Conservation (phyloP, 495 filamentous ascomycete genomes). For the Podospora australis region DNA sequence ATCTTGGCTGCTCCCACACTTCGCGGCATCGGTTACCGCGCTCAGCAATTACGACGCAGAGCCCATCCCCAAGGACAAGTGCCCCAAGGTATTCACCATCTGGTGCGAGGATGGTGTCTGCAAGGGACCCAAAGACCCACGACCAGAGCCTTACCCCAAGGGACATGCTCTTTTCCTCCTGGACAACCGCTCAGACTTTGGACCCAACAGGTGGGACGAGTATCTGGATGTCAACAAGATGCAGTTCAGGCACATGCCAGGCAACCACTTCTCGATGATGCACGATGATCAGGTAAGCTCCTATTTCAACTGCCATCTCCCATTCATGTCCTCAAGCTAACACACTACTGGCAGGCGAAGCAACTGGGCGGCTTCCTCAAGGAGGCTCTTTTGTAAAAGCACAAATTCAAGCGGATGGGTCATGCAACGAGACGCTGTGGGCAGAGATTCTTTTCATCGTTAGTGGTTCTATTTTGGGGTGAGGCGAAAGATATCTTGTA, state of each 20-base stretch:
- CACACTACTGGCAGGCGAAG: constrained; percentile 26
- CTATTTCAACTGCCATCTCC: neutral
- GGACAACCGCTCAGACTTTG: constrained; percentile 71
- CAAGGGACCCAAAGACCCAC: constrained; percentile 59
- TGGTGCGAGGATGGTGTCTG: constrained; percentile 82
- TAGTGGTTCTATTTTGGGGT: too few relatives aligned
- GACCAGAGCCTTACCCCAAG: constrained; percentile 61
- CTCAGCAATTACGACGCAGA: constrained; percentile 64
- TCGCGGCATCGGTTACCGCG: constrained; percentile 66
- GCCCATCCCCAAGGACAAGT: constrained; percentile 45
- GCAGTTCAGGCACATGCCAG: constrained; percentile 52
- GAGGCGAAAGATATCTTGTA: neutral
- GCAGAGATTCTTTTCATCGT: too few relatives aligned
- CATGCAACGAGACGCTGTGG: too few relatives aligned
- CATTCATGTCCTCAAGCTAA: neutral
- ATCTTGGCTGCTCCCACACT: constrained; percentile 79
- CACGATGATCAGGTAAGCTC: constrained; percentile 47
- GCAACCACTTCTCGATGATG: constrained; percentile 72
- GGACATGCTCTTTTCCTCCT: constrained; percentile 74
- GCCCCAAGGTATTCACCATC: constrained; percentile 61
- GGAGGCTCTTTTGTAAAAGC: constrained; percentile 25
- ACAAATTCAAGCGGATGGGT: too few relatives aligned
- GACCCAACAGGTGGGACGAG: constrained; percentile 74
- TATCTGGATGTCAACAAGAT: constrained; percentile 62
- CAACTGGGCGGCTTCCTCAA: constrained; percentile 33